Evolutionary conservation across 1,139 yeast genomes (phyloP).

Genomic region (Debaryomyces robertsiae): DNA sequence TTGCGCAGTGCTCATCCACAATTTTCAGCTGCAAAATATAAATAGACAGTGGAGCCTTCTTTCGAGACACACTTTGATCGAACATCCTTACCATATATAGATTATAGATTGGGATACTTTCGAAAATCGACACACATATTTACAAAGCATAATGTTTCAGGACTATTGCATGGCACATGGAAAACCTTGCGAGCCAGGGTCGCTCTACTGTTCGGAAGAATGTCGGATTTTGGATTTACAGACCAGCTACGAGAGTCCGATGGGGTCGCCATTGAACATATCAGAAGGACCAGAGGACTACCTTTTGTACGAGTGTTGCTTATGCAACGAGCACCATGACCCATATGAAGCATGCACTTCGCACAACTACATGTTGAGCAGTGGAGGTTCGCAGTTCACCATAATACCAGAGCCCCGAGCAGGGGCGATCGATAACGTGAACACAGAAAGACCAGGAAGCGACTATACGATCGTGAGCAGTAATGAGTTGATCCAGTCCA

Average conservation of each 20-base stretch:
- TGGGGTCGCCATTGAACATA: slow-evolving; percentile 5
- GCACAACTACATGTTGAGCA: slow-evolving; percentile 4
- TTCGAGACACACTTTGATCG: not conserved
- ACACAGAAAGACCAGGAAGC: not conserved
- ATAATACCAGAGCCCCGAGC: not conserved
- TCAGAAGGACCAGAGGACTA: slow-evolving; percentile 4
- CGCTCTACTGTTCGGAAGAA: slow-evolving; percentile 24
- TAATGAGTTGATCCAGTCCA: slow-evolving; percentile 25
- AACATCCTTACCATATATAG: not conserved
- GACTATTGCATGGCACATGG: slow-evolving; percentile 25
- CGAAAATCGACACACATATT: not conserved
- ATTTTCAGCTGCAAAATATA: slow-evolving; percentile 10
- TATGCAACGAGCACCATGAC: slow-evolving; percentile 14
- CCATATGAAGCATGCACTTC: slow-evolving; percentile 14
- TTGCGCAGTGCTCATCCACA: slow-evolving; percentile 5
- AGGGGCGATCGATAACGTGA: not conserved
- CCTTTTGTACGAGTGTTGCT: slow-evolving; percentile 17
- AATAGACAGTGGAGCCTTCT: not conserved
- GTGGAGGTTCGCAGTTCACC: not conserved
- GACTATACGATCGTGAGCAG: slow-evolving; percentile 13
- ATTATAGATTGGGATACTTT: not conserved
- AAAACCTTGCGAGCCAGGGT: slow-evolving; percentile 18
- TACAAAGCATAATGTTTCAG: slow-evolving; percentile 18
- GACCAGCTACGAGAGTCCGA: slow-evolving; percentile 8
- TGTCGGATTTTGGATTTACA: slow-evolving; percentile 19